Base-by-base conservation (phyloP, 176 grass and related monocot species). In the Cocos nucifera region DNA sequence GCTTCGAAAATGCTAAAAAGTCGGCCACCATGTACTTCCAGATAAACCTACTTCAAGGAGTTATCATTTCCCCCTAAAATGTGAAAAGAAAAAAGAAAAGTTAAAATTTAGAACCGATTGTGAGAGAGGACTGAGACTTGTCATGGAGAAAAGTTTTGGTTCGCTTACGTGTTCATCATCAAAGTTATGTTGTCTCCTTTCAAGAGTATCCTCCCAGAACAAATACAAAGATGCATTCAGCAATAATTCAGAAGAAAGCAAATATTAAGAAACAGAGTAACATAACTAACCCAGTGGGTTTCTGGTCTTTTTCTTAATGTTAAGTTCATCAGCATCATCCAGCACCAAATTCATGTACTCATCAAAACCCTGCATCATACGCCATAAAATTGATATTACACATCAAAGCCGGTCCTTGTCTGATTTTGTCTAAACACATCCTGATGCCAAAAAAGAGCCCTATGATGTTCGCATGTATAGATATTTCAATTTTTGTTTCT, bases 311-410 rank as follows among this genome's bases (percentile, higher is more conserved):
- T 96, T 96, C 72, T 90, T 95, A 44, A 90, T 44, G 52, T 90
- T 87, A 59, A 87, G 73, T 79, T 95, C 87, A 69, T 97, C 92
- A 14, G 84, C 92, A 69, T 97, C 92, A 32, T 97, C 93, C 0
- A 97, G 87, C 39, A 97, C 93, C 73, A 91, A 72, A 59, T 97
- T 97, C 93, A 97, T 97, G 76, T 97, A 97, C 79, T 97, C 87
- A 23, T 92, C 87, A 74, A 97, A 97, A 18, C 84, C 87, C 92
- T 97, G 74, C 67, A 72, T 16, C 15, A 48, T 20, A 12, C 2
- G 35, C 35, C 9, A 44, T 44, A 3, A 12, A 44, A 12, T 12
- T 12, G 35, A 44, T 44, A 8, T 44, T 44, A 12, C 8, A 6
- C 2, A 44, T 44, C 35, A 44, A 44, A 44, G 10, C 10, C 2